phyloP scores from a whole-genome alignment of 2,329 filamentous ascomycete genomes.

The Coniochaeta sp. region DNA sequence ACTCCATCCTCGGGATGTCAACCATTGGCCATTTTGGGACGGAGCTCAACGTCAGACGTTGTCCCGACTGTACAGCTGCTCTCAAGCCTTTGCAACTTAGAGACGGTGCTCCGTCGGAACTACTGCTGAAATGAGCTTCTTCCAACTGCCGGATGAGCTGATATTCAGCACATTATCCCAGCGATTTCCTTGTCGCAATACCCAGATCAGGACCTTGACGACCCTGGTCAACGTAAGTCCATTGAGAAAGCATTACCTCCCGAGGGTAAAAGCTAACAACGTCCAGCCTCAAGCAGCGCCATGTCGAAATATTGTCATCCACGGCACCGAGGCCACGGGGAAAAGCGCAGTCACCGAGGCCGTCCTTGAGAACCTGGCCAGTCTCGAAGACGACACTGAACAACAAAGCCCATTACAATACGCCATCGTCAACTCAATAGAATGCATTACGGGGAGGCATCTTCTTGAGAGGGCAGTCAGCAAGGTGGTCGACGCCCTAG shows the following conservation, averaged over 20 bases:
- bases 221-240: constrained; percentile 45
- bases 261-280: constrained; percentile 10
- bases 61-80: no score
- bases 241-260: constrained; percentile 10
- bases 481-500: constrained; percentile 47
- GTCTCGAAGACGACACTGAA: constrained; percentile 27
- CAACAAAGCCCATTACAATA: constrained; percentile 44
- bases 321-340: constrained; percentile 81
- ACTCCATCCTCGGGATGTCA: no score
- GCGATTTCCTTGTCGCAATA: constrained; percentile 49
- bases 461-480: constrained; percentile 65
- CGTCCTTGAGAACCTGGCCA: constrained; percentile 46
- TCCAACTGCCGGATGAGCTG: constrained; percentile 46
- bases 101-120: background rate
- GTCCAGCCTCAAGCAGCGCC: constrained; percentile 57
- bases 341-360: constrained; percentile 67
- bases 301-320: constrained; percentile 67
- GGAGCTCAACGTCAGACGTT: no score
- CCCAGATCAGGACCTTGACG: constrained; percentile 51
- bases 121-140: constrained; percentile 29
- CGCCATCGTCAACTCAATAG: constrained; percentile 59
- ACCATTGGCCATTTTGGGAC: no score
- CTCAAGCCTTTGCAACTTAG: no score
- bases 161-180: constrained; percentile 37
- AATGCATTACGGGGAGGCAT: constrained; percentile 74